Percentiles rank a stretch among this genome's conserved stretches.
phyloP scores from a whole-genome alignment of 2,329 filamentous ascomycete genomes.

The Trichoderma pleuroti region DNA sequence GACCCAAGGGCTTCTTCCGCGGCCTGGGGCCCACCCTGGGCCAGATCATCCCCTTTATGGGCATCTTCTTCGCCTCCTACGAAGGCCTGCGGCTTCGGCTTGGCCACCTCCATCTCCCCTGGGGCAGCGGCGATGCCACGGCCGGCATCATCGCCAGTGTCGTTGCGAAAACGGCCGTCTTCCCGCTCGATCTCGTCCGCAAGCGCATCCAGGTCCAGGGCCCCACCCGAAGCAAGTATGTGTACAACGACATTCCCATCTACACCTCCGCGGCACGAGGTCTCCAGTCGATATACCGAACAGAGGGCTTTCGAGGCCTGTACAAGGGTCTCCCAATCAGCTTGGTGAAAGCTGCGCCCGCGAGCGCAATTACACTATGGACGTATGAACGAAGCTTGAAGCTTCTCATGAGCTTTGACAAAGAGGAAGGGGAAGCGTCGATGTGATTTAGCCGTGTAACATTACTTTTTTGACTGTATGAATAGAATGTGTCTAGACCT shows the following conservation, averaged over 20 bases:
- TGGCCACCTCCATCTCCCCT: conserved; percentile 54
- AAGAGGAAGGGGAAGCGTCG: conserved; percentile 29
- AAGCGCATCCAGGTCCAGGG: conserved; percentile 96
- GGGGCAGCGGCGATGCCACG: conserved; percentile 76
- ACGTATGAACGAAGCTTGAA: conserved; percentile 78
- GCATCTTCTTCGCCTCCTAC: conserved; percentile 88
- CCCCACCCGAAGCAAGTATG: conserved; percentile 73
- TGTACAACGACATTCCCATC: conserved; percentile 82
- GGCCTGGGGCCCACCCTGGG: conserved; percentile 76
- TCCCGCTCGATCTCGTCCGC: conserved; percentile 86
- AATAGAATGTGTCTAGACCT: conserved; percentile 16
- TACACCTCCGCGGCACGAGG: conserved; percentile 68
- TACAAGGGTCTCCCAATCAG: conserved; percentile 88
- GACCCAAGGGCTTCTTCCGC: conserved; percentile 76
- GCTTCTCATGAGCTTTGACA: conserved; percentile 46
- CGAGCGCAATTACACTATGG: conserved; percentile 90
- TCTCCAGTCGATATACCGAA: conserved; percentile 62
- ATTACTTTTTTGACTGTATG: not conserved
- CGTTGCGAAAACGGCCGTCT: conserved; percentile 82
- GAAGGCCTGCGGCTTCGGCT: conserved; percentile 67
- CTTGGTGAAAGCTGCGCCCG: conserved; percentile 88
- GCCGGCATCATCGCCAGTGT: conserved; percentile 79
- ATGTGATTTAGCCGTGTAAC: conserved; percentile 20
- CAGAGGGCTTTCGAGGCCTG: conserved; percentile 74
- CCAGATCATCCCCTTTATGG: conserved; percentile 96